Base-by-base conservation (phyloP, 805 yeast genomes). In the Spathaspora gorwiae region DNA sequence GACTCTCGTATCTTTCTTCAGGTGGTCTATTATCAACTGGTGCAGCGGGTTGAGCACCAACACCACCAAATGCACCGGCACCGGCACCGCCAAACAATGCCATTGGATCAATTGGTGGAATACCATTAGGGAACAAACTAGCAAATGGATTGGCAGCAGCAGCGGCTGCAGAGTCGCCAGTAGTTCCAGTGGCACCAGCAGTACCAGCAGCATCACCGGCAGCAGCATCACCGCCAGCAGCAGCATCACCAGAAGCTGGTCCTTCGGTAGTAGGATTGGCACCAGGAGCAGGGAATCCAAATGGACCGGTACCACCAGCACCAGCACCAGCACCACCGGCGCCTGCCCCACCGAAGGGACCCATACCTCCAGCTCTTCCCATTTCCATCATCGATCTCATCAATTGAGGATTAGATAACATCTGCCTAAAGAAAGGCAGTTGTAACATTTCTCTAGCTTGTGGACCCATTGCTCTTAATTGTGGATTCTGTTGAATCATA, bases 371-470 rank as follows among this genome's bases (percentile, higher is more conserved):
- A 56, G 68, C 65, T 56, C 83, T 73, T 47, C 84, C 83, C 78
- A 89, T 75, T 52, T 80, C 79, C 86, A 89, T 80, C 80, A 87
- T 83, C 46, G 81, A 81, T 59, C 96, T 79, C 77, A 90, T 72
- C 76, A 83, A 78, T 52, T 87, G 88, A 2, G 98, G 97, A 61
- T 92, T 88, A n/a, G 68, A 47, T 59, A 72, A 47, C 75, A 72
- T 70, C 57, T 82, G 83, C 65, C 96, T 80, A 61, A 90, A 81
- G 60, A 80, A 76, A 12, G 92, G 96, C 60, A 84, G 81, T 64
- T 86, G 96, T 56, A 92, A 66, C 83, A 90, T 75, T 61, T 86
- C 81, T 58, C 97, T 79, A 19, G 87, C 90, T 60, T 85, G 88
- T 7, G 96, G 96, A 10, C 95, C 95, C 90, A 88, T 79, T 5